phyloP scores from a whole-genome alignment of 768 basidiomycete species.

The Gloeopeniophorella convolvens region DNA sequence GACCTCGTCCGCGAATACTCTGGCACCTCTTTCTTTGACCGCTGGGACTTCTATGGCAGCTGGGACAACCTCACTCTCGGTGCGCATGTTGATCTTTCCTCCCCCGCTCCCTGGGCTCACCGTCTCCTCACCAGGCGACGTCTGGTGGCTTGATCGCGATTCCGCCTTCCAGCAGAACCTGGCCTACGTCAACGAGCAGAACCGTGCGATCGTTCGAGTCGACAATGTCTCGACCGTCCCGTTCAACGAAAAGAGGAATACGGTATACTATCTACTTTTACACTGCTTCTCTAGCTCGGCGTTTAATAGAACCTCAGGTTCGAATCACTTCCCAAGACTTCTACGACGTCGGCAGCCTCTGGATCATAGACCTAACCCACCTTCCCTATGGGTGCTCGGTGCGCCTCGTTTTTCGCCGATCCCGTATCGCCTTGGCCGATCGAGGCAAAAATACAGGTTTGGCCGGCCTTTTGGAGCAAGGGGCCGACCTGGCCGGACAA shows the following conservation, averaged over 20 bases:
- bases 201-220: constrained; percentile 66
- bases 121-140: constrained; percentile 42
- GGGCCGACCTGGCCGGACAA: constrained; percentile 37
- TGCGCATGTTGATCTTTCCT: constrained; percentile 17
- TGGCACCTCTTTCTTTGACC: constrained; percentile 38
- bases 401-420: constrained; percentile 19
- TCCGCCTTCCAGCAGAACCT: constrained; percentile 43
- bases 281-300: neutral
- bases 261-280: constrained; percentile 35
- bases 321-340: constrained; percentile 39
- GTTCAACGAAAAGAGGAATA: constrained; percentile 46
- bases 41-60: constrained; percentile 38
- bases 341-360: constrained; percentile 40
- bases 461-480: constrained; percentile 34
- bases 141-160: constrained; percentile 47
- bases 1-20: constrained; percentile 34
- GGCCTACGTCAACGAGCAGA: constrained; percentile 52
- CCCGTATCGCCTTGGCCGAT: constrained; percentile 12
- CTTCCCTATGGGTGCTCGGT: constrained; percentile 56
- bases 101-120: neutral
- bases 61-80: constrained; percentile 37
- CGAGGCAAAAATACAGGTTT: constrained; percentile 28
- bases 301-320: constrained; percentile 29
- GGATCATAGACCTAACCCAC: constrained; percentile 41
- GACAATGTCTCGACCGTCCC: constrained; percentile 60